A percentile compares a stretch with the other conserved stretches of the same genome.
Conservation (phyloP, 352 stramenopile species). For the Phytophthora brassicae region DNA sequence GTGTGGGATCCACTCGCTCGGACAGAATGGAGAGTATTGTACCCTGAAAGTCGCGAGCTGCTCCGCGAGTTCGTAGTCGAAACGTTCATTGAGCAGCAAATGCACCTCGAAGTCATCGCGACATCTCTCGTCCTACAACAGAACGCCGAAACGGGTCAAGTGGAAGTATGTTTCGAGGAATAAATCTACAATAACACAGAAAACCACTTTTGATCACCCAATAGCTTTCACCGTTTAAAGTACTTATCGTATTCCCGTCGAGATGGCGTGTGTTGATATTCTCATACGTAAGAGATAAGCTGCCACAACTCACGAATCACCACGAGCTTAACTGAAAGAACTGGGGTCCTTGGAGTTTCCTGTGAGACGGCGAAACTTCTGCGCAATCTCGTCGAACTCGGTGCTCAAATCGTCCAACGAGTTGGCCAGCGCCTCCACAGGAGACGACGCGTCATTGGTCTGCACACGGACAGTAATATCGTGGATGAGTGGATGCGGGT, state of each 20-base stretch:
- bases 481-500: slow-evolving; percentile 96
- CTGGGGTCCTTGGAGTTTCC: slow-evolving; percentile 86
- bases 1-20: slow-evolving; percentile 43
- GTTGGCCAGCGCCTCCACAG: slow-evolving; percentile 79
- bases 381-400: slow-evolving; percentile 86
- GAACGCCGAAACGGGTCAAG: slow-evolving; percentile 21
- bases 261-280: neutral
- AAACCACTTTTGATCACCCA: too few relatives aligned
- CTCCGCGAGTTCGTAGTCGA: slow-evolving; percentile 59
- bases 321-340: slow-evolving; percentile 68
- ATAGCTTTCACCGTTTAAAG: slow-evolving; percentile 22
- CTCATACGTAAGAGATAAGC: neutral
- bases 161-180: slow-evolving; percentile 58
- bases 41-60: slow-evolving; percentile 55
- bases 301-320: neutral
- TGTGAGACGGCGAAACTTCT: slow-evolving; percentile 80
- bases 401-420: slow-evolving; percentile 85
- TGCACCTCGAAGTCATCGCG: slow-evolving; percentile 59
- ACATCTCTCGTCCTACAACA: slow-evolving; percentile 51
- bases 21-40: slow-evolving; percentile 36
- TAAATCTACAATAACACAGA: too few relatives aligned
- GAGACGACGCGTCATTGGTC: slow-evolving; percentile 84
- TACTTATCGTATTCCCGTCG: neutral
- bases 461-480: slow-evolving; percentile 95
- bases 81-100: slow-evolving; percentile 54